Evolutionary conservation across 176 grass and related monocot species (phyloP).

Genomic region (Tuctoria greenei): DNA sequence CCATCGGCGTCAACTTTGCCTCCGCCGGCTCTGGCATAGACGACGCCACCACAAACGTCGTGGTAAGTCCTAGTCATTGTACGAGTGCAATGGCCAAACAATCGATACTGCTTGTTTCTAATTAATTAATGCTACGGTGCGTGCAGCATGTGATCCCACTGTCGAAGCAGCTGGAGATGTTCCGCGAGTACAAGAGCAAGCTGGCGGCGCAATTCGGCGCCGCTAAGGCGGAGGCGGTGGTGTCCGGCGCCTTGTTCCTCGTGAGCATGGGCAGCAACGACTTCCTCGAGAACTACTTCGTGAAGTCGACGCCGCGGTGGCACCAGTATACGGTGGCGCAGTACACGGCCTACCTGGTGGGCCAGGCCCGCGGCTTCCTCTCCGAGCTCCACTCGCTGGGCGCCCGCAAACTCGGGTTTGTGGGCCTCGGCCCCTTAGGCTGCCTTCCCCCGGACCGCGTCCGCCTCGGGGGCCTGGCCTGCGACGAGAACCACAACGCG

Average conservation of each 20-base stretch:
- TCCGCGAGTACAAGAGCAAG: constrained; percentile 58
- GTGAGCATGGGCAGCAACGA: constrained; percentile 89
- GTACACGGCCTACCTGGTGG: constrained; percentile 51
- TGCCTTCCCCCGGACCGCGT: constrained; percentile 53
- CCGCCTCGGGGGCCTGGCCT: constrained; percentile 10
- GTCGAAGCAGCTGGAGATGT: constrained; percentile 59
- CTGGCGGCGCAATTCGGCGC: constrained; percentile 43
- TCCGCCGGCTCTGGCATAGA: constrained; percentile 70
- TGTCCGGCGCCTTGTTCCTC: constrained; percentile 58
- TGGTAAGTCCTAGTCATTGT: constrained; percentile 55
- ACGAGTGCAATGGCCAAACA: too few species aligned
- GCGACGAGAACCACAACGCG: constrained; percentile 51
- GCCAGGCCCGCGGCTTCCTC: constrained; percentile 44
- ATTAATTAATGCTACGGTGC: too few species aligned
- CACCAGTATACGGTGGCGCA: constrained; percentile 44
- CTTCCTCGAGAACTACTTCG: constrained; percentile 88
- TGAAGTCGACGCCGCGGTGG: constrained; percentile 34
- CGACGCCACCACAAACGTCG: constrained; percentile 48
- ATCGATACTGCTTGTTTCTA: too few species aligned
- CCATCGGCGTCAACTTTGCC: constrained; percentile 65
- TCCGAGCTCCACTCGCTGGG: constrained; percentile 54
- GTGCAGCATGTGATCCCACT: constrained; percentile 59
- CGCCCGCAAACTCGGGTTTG: constrained; percentile 65
- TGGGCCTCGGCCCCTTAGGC: constrained; percentile 47
- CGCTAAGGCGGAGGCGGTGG: constrained; percentile 30